A percentile compares a stretch with the other conserved stretches of the same genome.
Conservation (phyloP, 2,329 filamentous ascomycete genomes). For the Botrytis paeoniae region DNA sequence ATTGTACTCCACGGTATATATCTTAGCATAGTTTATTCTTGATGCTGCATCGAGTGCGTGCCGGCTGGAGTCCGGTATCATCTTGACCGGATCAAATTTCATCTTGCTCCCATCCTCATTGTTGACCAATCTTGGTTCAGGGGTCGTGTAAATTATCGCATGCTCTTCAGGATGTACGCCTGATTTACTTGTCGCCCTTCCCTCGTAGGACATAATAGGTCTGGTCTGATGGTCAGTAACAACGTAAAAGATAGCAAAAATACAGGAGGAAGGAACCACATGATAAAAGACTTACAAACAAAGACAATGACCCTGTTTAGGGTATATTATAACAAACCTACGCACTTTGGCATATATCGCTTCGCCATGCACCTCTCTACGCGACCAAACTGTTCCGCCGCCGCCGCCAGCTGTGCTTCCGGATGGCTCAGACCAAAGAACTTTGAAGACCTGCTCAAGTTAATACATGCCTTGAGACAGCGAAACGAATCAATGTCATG, state of each 20-base stretch:
- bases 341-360: neutral
- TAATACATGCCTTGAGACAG: neutral
- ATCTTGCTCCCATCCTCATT: constrained; percentile 11
- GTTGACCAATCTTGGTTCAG: neutral
- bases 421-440: constrained; percentile 1
- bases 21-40: constrained; percentile 33
- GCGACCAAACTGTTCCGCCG: neutral
- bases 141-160: constrained; percentile 7
- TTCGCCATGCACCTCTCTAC: neutral
- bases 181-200: constrained; percentile 19
- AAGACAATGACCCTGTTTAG: neutral
- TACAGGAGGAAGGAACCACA: no score
- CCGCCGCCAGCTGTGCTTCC: neutral
- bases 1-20: constrained; percentile 36
- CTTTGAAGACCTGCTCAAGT: constrained; percentile 7
- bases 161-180: constrained; percentile 22
- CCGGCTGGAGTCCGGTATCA: neutral
- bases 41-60: constrained; percentile 25
- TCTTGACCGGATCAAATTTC: constrained; percentile 18
- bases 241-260: no score
- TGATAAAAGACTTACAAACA: neutral
- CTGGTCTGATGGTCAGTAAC: neutral
- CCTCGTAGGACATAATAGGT: constrained; percentile 20
- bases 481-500: neutral
- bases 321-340: neutral